Percentiles rank a stretch among this genome's conserved stretches.
Conservation (phyloP, 345 rosid genomes). For the Microcos paniculata region DNA sequence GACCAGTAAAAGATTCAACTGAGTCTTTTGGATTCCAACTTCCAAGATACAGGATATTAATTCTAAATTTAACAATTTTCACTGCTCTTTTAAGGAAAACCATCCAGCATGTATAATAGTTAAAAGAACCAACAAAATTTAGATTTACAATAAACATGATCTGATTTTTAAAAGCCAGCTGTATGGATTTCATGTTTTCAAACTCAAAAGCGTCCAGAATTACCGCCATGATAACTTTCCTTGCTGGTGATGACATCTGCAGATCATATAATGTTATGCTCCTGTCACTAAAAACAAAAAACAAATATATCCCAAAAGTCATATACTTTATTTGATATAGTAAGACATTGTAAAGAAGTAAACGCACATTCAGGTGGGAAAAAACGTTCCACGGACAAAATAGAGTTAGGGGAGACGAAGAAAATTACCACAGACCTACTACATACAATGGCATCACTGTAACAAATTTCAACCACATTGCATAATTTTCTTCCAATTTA, state of each 20-base stretch:
- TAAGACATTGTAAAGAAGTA: neutral
- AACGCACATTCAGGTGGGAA: neutral
- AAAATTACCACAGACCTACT: neutral
- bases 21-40: neutral
- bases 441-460: neutral
- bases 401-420: neutral
- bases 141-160: neutral
- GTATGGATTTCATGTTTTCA: neutral
- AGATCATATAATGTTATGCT: constrained; percentile 53
- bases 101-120: neutral
- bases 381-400: neutral
- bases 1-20: neutral
- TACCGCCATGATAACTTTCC: constrained; percentile 88
- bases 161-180: neutral
- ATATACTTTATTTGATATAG: neutral
- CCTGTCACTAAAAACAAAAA: neutral
- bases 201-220: neutral
- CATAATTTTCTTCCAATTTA: neutral
- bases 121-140: neutral
- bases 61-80: neutral
- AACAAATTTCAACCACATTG: neutral
- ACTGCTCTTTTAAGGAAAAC: neutral
- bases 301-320: neutral
- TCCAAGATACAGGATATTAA: neutral
- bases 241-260: constrained; percentile 75